Evolutionary conservation across 768 basidiomycete genomes (phyloP), one percentile per base, ranked within the genome.

Genomic region (Serendipita sp.): DNA sequence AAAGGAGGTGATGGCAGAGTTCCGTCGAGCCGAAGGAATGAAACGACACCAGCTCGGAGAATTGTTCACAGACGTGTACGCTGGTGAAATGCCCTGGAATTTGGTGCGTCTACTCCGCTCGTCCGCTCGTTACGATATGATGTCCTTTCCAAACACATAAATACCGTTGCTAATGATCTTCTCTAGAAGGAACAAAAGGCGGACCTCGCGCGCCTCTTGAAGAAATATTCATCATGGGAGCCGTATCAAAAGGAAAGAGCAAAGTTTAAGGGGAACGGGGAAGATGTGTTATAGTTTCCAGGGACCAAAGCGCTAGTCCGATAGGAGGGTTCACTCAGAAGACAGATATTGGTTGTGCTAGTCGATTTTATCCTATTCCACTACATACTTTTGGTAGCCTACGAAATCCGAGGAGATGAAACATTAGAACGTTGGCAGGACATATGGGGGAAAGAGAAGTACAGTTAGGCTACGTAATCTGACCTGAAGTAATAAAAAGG

Each of bases 201-300:
- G 65, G 94, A 96, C 70, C 78, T 97, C 34, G 76, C 78, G 18
- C 69, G 78, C 38, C 76, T 97, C 28, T 70, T 96, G 66, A 83
- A 78, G 74, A 96, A 96, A 73, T 97, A 95, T 68, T 91, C 92
- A 1, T 71, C 83, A n/a, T 93, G 86, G 87, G 88, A 88, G 69
- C 91, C 89, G 7, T 97, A 92, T 91, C 79, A 77, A 72, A 80
- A 78, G 38, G 92, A 94, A 73, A 75, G 92, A 62, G 79, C 79
- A 65, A 88, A 83, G 74, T 89, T 89, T 72, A 85, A 80, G 74
- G 83, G 86, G 67, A 80, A 80, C 63, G 90, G 89, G 2, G 76
- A 84, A 74, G 85, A 85, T 68, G 71, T 88, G 24, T 58, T 18
- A 11, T 53, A 51, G 48, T 34, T n/a, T 10, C 24, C 24, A 24